Evolutionary conservation across 768 basidiomycete genomes (phyloP).

Genomic region (Trichaptum fuscoviolaceum): DNA sequence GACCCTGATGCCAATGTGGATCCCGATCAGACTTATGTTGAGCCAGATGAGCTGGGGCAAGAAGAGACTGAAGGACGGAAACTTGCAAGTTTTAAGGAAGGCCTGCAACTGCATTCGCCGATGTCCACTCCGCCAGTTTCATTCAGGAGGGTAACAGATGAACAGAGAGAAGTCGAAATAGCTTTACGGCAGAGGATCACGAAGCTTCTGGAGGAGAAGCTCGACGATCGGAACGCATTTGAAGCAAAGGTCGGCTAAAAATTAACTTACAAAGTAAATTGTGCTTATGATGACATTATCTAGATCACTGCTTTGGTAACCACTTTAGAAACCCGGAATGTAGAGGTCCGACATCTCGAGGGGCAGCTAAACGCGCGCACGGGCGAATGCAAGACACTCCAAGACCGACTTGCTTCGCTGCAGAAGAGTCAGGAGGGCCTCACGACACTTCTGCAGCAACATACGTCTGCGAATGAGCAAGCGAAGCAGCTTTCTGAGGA

Average conservation of each 20-base stretch:
- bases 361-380: background rate
- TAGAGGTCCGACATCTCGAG: background rate
- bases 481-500: background rate
- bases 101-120: conserved; percentile 7
- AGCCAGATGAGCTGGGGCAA: background rate
- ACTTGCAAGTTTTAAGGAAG: conserved; percentile 8
- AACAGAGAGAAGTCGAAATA: background rate
- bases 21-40: conserved; percentile 10
- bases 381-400: background rate
- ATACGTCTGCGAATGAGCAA: background rate
- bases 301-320: background rate
- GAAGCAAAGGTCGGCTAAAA: background rate
- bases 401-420: background rate
- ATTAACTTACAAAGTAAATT: background rate
- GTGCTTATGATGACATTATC: background rate
- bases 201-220: background rate
- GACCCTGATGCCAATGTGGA: conserved; percentile 15
- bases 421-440: conserved; percentile 2
- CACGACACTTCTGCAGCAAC: background rate
- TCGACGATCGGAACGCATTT: background rate
- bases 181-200: background rate
- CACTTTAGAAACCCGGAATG: background rate
- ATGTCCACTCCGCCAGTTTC: background rate
- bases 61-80: conserved; percentile 8
- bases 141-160: background rate